phyloP scores from a whole-genome alignment of 805 yeast genomes.

The Candida hispaniensis region DNA sequence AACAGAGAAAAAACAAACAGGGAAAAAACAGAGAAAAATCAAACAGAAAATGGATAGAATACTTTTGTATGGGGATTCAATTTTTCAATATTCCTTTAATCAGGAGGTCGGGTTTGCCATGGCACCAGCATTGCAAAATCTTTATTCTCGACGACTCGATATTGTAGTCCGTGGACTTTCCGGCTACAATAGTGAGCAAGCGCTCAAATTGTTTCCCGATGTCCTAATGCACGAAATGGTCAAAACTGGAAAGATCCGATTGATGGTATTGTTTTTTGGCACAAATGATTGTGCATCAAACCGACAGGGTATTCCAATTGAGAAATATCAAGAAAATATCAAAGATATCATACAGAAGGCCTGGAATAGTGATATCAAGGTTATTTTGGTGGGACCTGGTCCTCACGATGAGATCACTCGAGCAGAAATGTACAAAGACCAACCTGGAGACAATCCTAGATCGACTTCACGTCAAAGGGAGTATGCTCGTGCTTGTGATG shows the following conservation, averaged over 20 bases:
- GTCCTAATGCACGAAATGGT: slow-evolving; percentile 42
- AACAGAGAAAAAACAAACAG: too few species aligned
- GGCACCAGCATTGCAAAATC: slow-evolving; percentile 35
- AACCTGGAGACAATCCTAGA: slow-evolving; percentile 36
- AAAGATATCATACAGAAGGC: slow-evolving; percentile 34
- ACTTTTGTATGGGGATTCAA: slow-evolving; percentile 60
- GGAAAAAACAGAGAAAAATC: too few species aligned
- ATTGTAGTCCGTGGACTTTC: slow-evolving; percentile 62
- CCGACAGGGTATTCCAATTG: slow-evolving; percentile 44
- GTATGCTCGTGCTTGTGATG: slow-evolving; percentile 43
- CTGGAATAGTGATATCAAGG: slow-evolving; percentile 35
- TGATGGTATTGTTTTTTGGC: slow-evolving; percentile 52
- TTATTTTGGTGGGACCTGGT: slow-evolving; percentile 55
- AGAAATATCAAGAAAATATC: slow-evolving; percentile 41
- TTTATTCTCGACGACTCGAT: slow-evolving; percentile 51
- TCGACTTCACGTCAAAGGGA: slow-evolving; percentile 35
- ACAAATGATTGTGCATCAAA: slow-evolving; percentile 58
- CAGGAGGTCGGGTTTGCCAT: slow-evolving; percentile 36
- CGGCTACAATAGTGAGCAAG: slow-evolving; percentile 67
- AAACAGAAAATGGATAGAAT: slow-evolving; percentile 32
- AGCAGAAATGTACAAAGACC: slow-evolving; percentile 12
- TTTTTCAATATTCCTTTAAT: slow-evolving; percentile 45
- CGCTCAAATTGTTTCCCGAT: slow-evolving; percentile 38
- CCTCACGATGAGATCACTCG: slow-evolving; percentile 31
- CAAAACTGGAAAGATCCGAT: slow-evolving; percentile 28